A percentile compares a stretch with the other conserved stretches of the same genome.
These are phyloP conservation scores for Eudorina sp. DNA, from an alignment of 139 green algal genomes.

Conservation along the genomic window DNA sequence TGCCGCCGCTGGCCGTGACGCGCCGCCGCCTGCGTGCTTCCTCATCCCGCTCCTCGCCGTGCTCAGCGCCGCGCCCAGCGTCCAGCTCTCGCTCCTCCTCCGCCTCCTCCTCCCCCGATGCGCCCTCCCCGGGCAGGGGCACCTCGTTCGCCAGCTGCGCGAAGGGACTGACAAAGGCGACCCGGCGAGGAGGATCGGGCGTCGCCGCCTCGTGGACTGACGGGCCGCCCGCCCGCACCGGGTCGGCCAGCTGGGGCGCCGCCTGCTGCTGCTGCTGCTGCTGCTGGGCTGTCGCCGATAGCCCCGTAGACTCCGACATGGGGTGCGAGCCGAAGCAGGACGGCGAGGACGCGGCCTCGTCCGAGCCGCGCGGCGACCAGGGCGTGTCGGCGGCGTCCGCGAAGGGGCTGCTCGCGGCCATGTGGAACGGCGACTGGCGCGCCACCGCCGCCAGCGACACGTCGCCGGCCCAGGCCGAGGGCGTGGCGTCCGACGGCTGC, in stretches of 20 bases:
- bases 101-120: not conserved
- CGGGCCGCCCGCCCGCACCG: not conserved
- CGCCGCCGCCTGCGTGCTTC: not conserved
- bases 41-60: not conserved
- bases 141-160: slow-evolving; percentile 11
- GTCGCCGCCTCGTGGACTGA: no score
- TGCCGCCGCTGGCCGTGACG: not conserved
- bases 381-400: slow-evolving; percentile 14
- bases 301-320: not conserved
- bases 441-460: not conserved
- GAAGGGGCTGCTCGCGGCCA: slow-evolving; percentile 8
- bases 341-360: not conserved
- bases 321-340: not conserved
- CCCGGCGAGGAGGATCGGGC: not conserved
- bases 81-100: not conserved
- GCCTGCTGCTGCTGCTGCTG: not conserved
- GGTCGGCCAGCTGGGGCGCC: not conserved
- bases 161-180: slow-evolving; percentile 22
- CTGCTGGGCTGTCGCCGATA: not conserved
- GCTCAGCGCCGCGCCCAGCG: not conserved
- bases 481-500: not conserved
- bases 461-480: not conserved
- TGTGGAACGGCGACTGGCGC: not conserved
- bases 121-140: not conserved
- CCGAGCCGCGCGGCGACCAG: slow-evolving; percentile 5